These are phyloP conservation scores for Fraxinus pennsylvanica DNA, from an alignment of 257 asterid genomes.

Conservation along the genomic window DNA sequence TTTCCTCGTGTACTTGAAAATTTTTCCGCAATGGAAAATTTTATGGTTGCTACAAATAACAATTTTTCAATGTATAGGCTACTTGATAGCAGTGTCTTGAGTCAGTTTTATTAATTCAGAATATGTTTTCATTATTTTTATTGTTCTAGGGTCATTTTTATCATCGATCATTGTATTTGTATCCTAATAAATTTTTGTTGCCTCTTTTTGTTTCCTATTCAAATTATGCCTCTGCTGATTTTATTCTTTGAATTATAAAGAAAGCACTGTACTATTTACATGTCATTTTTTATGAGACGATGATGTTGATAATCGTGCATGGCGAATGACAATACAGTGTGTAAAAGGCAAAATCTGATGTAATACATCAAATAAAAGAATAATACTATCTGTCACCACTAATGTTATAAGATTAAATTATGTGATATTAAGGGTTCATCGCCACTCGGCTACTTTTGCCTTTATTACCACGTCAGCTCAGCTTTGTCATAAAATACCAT, in stretches of 20 bases:
- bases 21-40: conserved; percentile 32
- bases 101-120: conserved; percentile 26
- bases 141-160: conserved; percentile 11
- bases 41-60: conserved; percentile 41
- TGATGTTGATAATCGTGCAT: too few relatives aligned
- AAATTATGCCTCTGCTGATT: neutral
- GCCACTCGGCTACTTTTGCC: too few relatives aligned
- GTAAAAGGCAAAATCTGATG: too few relatives aligned
- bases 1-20: conserved; percentile 8
- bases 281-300: neutral
- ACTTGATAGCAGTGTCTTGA: conserved; percentile 29
- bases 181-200: conserved; percentile 22
- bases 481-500: too few relatives aligned
- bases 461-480: too few relatives aligned
- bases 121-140: conserved; percentile 16
- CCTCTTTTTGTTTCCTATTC: neutral
- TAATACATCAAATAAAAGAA: too few relatives aligned
- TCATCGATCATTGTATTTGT: conserved; percentile 27
- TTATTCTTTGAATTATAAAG: conserved; percentile 18
- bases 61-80: conserved; percentile 50
- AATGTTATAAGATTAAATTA: too few relatives aligned
- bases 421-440: too few relatives aligned
- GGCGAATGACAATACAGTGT: too few relatives aligned
- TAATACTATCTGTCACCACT: too few relatives aligned
- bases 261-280: neutral